A percentile compares a stretch with the other conserved stretches of the same genome.
These are phyloP conservation scores for Aureobasidium subglaciale DNA, from an alignment of 2,329 filamentous ascomycete species.

Conservation along the genomic window DNA sequence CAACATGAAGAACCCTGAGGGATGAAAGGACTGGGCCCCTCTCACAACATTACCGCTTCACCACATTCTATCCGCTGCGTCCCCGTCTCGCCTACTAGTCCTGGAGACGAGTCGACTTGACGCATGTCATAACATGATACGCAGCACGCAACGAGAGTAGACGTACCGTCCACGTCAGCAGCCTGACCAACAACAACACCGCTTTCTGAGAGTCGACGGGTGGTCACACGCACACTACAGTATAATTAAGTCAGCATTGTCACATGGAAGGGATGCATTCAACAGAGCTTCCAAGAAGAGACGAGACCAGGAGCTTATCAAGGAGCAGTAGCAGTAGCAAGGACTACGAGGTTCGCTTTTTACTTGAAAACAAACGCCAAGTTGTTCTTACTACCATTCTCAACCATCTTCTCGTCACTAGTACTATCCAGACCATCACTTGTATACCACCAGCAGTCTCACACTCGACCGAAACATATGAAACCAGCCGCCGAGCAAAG, in stretches of 20 bases:
- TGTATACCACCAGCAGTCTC: no score
- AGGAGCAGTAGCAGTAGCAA: not conserved
- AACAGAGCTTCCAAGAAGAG: not conserved
- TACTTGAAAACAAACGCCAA: not conserved
- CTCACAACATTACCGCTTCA: not conserved
- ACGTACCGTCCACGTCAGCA: not conserved
- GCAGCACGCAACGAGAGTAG: not conserved
- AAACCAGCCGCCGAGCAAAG: no score
- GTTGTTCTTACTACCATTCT: no score
- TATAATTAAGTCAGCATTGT: not conserved
- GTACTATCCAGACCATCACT: no score
- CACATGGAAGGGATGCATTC: not conserved
- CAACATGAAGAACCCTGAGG: slow-evolving; percentile 15
- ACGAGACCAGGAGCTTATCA: not conserved
- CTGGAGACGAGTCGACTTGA: not conserved
- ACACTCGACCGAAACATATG: no score
- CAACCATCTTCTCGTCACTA: no score
- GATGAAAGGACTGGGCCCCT: not conserved
- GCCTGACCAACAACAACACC: not conserved
- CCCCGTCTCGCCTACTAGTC: not conserved
- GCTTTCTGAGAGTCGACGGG: not conserved
- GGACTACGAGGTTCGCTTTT: not conserved
- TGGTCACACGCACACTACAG: not conserved
- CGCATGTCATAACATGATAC: not conserved
- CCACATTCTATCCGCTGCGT: not conserved